A percentile compares a stretch with the other conserved stretches of the same genome.
These are phyloP conservation scores for Fusarium verrucosum DNA, from an alignment of 2,329 filamentous ascomycete species.

Conservation along the genomic window DNA sequence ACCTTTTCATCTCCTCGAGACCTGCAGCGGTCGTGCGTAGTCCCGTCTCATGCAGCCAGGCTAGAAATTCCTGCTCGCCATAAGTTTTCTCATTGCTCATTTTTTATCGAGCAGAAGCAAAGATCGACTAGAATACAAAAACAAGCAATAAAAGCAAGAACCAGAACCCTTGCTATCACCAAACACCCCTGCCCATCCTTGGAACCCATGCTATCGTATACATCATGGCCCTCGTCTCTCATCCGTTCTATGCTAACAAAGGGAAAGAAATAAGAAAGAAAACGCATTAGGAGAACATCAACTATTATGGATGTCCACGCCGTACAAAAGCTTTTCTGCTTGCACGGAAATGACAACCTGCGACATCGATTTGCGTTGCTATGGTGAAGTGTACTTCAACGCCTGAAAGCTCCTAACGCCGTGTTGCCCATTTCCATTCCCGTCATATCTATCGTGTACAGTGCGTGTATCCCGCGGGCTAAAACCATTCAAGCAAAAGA, in stretches of 20 bases:
- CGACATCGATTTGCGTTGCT: background rate
- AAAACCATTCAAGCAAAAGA: conserved; percentile 12
- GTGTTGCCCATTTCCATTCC: conserved; percentile 11
- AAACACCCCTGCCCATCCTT: conserved; percentile 27
- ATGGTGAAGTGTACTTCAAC: conserved; percentile 4
- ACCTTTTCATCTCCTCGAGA: background rate
- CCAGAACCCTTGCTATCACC: background rate
- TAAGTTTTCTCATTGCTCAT: background rate
- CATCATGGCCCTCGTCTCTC: conserved; percentile 30
- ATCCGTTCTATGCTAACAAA: conserved; percentile 18
- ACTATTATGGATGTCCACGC: conserved; percentile 2
- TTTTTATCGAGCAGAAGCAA: background rate
- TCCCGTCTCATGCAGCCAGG: background rate
- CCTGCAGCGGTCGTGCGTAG: background rate
- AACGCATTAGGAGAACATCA: background rate
- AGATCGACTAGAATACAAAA: background rate
- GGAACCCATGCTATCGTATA: conserved; percentile 38
- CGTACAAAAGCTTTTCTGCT: conserved; percentile 8
- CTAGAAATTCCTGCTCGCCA: background rate
- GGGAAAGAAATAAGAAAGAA: background rate
- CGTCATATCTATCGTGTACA: conserved; percentile 36
- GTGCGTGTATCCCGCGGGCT: conserved; percentile 18
- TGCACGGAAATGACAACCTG: background rate
- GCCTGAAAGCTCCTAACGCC: conserved; percentile 30
- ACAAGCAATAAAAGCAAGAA: conserved; percentile 6